phyloP scores from a whole-genome alignment of 306 rosid species.

The Fragaria ananassa region DNA sequence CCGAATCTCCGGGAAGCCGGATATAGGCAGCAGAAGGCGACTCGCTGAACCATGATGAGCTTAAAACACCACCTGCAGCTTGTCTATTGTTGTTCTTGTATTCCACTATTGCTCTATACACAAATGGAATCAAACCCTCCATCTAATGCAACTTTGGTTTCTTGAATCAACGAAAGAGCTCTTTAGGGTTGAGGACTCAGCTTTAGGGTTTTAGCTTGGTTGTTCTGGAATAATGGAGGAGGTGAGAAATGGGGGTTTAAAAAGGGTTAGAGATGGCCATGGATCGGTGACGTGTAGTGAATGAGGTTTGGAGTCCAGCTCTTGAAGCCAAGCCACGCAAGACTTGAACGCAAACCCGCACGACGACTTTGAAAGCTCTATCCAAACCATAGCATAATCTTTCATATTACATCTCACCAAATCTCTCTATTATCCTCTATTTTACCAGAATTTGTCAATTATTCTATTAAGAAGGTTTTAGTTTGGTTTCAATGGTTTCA shows the following conservation, averaged over 20 bases:
- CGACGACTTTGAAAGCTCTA: slow-evolving; percentile 48
- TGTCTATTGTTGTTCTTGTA: slow-evolving; percentile 51
- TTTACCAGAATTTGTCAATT: not conserved
- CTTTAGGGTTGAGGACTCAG: not conserved
- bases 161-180: not conserved
- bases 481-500: not conserved
- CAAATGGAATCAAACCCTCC: slow-evolving; percentile 94
- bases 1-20: slow-evolving; percentile 42
- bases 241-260: slow-evolving; percentile 26
- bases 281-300: slow-evolving; percentile 51
- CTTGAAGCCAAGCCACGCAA: slow-evolving; percentile 53
- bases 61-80: slow-evolving; percentile 28
- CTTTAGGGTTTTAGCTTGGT: slow-evolving; percentile 9
- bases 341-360: slow-evolving; percentile 48
- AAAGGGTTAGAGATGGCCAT: slow-evolving; percentile 3
- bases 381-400: slow-evolving; percentile 37
- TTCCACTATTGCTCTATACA: slow-evolving; percentile 70
- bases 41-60: slow-evolving; percentile 64
- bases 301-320: slow-evolving; percentile 52
- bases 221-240: slow-evolving; percentile 29
- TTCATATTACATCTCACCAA: slow-evolving; percentile 29
- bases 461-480: not conserved
- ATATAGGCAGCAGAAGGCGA: slow-evolving; percentile 51
- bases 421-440: slow-evolving; percentile 24
- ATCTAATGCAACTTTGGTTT: slow-evolving; percentile 19